Percentiles rank a stretch among this genome's conserved stretches.
Evolutionary conservation across 2,329 filamentous ascomycete genomes (phyloP).

Genomic region (Fulvia fulva): DNA sequence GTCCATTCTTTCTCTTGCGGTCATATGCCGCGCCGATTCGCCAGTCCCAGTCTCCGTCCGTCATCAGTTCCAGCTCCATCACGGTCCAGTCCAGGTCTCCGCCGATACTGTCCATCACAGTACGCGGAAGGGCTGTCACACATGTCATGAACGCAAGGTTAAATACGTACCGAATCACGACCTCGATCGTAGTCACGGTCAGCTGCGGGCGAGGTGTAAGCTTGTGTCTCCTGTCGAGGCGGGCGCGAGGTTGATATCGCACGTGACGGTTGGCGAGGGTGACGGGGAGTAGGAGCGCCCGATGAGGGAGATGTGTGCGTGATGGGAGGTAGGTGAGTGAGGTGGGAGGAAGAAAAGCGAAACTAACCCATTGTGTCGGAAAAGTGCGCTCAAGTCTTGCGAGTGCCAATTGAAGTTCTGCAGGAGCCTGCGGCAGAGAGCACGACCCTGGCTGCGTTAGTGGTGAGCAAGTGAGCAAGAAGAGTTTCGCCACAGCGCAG

Average conservation of each 20-base stretch:
- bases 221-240: background rate
- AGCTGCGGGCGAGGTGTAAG: slow-evolving; percentile 4
- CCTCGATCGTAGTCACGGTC: slow-evolving; percentile 4
- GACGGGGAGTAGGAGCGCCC: background rate
- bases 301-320: background rate
- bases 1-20: slow-evolving; percentile 6
- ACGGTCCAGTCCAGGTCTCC: slow-evolving; percentile 14
- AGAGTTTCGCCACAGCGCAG: background rate
- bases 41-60: slow-evolving; percentile 13
- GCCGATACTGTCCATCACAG: slow-evolving; percentile 3
- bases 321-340: background rate
- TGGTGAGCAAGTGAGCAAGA: background rate
- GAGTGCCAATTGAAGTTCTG: slow-evolving; percentile 3
- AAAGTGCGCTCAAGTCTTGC: slow-evolving; percentile 2
- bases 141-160: background rate
- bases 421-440: slow-evolving; percentile 1
- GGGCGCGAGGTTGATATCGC: background rate
- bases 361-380: slow-evolving; percentile 9
- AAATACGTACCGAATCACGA: slow-evolving; percentile 19
- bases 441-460: slow-evolving; percentile 6
- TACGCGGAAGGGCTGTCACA: slow-evolving; percentile 14
- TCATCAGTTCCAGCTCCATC: slow-evolving; percentile 11
- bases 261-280: background rate
- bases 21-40: slow-evolving; percentile 5
- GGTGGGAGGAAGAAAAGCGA: background rate